phyloP scores from a whole-genome alignment of 1,139 yeast genomes.

The Suhomyces bribrorum region DNA sequence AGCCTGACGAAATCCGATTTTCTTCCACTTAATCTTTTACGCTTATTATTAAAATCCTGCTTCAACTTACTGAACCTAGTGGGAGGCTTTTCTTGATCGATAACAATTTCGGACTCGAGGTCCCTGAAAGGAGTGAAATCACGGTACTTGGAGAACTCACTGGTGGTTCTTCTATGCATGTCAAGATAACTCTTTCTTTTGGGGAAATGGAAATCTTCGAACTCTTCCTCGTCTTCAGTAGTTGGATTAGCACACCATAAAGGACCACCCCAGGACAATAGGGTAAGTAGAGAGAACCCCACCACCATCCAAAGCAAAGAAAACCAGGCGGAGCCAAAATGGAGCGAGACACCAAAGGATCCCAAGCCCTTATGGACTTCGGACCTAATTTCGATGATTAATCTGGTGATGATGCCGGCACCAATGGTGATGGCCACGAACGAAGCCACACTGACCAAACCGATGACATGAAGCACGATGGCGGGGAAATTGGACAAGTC shows the following conservation, averaged over 20 bases:
- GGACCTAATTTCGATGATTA: constrained; percentile 24
- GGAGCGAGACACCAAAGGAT: constrained; percentile 46
- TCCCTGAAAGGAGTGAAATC: constrained; percentile 9
- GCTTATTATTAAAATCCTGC: constrained; percentile 4
- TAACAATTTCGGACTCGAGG: constrained; percentile 4
- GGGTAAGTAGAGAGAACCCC: constrained; percentile 20
- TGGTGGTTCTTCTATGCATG: constrained; percentile 4
- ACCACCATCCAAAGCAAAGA: constrained; percentile 40
- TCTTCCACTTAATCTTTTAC: constrained; percentile 9
- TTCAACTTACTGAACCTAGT: constrained; percentile 6
- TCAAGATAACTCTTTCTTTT: constrained; percentile 5
- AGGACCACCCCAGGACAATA: constrained; percentile 43
- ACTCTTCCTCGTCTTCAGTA: constrained; percentile 24
- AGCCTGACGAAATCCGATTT: constrained; percentile 1
- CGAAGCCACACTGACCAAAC: constrained; percentile 35
- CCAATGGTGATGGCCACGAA: constrained; percentile 33
- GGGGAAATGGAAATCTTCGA: constrained; percentile 12
- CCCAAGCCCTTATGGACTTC: constrained; percentile 38
- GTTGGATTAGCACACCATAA: constrained; percentile 49
- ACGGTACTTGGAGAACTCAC: constrained; percentile 2
- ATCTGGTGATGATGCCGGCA: constrained; percentile 26
- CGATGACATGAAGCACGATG: constrained; percentile 32
- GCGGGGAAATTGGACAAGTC: constrained; percentile 34
- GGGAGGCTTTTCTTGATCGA: constrained; percentile 1
- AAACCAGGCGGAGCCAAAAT: constrained; percentile 45